Conservation (phyloP, 2,329 filamentous ascomycete species). For the Penicillium thymicola region DNA sequence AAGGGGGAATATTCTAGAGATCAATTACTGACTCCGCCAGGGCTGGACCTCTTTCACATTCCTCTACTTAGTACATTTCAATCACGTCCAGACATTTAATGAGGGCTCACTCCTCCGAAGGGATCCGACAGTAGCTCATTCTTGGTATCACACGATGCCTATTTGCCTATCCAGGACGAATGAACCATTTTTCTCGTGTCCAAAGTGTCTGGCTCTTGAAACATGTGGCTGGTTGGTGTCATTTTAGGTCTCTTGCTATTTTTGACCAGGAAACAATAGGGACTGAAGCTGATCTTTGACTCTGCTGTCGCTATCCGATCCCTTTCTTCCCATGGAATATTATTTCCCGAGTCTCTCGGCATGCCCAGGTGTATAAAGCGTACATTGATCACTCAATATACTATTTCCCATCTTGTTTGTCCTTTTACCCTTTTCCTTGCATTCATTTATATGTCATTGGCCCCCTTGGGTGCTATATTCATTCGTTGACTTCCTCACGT, state of each 20-base stretch:
- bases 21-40: background rate
- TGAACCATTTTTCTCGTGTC: background rate
- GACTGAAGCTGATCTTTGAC: background rate
- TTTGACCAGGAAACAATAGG: background rate
- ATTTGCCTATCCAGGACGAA: background rate
- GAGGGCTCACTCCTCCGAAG: background rate
- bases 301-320: background rate
- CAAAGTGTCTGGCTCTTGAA: constrained; percentile 4
- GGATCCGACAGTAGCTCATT: background rate
- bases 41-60: background rate
- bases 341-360: background rate
- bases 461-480: too few relatives aligned
- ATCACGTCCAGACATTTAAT: background rate
- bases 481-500: background rate
- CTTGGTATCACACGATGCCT: background rate
- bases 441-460: background rate
- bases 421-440: background rate
- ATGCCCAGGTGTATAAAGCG: background rate
- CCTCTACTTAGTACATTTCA: background rate
- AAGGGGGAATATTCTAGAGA: background rate
- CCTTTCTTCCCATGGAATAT: background rate
- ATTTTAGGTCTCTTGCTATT: background rate
- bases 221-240: constrained; percentile 5
- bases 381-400: background rate
- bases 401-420: background rate